Evolutionary conservation across 768 basidiomycete species (phyloP).

Genomic region (Glaciozyma antarctica): DNA sequence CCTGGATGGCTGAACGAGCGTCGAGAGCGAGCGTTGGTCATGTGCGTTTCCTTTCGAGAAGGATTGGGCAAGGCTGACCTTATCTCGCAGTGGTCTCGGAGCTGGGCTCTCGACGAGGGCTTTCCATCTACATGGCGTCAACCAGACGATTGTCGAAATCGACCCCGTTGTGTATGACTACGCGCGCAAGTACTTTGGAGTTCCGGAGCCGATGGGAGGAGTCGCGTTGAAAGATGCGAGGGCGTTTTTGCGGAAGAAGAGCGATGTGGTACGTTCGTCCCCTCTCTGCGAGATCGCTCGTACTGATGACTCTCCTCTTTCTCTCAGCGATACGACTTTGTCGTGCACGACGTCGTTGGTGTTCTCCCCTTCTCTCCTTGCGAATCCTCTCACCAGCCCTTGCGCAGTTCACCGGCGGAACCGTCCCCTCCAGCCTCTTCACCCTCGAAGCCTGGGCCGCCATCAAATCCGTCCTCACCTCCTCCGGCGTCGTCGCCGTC

Average conservation of each 20-base stretch:
- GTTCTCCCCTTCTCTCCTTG: neutral
- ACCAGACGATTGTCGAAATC: conserved; percentile 80
- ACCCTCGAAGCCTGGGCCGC: conserved; percentile 74
- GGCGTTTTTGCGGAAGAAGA: conserved; percentile 47
- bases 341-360: conserved; percentile 68
- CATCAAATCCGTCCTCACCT: conserved; percentile 53
- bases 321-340: conserved; percentile 37
- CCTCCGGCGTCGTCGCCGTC: conserved; percentile 68
- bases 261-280: conserved; percentile 36
- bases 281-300: neutral
- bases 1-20: conserved; percentile 28
- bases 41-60: conserved; percentile 46
- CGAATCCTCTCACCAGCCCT: neutral
- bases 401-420: conserved; percentile 68
- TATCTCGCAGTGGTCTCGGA: conserved; percentile 64
- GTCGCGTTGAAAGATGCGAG: conserved; percentile 71
- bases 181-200: conserved; percentile 66
- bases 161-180: conserved; percentile 82
- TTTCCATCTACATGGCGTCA: conserved; percentile 58
- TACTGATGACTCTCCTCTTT: neutral
- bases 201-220: conserved; percentile 52
- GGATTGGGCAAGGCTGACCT: neutral
- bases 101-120: conserved; percentile 70
- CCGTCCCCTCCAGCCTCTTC: conserved; percentile 76
- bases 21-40: conserved; percentile 55